Evolutionary conservation across 2,329 filamentous ascomycete species (phyloP).

Genomic region (Blastomyces silverae): DNA sequence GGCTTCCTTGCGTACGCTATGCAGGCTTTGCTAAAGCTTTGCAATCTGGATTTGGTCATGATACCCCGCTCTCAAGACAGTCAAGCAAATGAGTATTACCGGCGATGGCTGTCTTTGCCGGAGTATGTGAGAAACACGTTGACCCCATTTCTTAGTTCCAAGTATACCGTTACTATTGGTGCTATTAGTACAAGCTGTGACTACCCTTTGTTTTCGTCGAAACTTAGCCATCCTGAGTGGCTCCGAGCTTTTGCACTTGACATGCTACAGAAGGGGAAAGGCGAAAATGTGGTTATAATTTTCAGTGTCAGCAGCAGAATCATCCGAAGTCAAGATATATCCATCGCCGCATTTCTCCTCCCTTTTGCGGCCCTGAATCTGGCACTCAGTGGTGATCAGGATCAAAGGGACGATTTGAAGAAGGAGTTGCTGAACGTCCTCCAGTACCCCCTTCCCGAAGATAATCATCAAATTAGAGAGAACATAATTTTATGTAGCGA

Average conservation of each 20-base stretch:
- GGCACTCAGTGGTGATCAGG: conserved; percentile 62
- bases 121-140: conserved; percentile 71
- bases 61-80: conserved; percentile 46
- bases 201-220: conserved; percentile 72
- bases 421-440: conserved; percentile 69
- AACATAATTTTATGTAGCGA: conserved; percentile 81
- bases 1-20: conserved; percentile 91
- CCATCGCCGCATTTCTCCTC: conserved; percentile 78
- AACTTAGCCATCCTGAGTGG: conserved; percentile 71
- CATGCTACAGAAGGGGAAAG: conserved; percentile 70
- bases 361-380: conserved; percentile 82
- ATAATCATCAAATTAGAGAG: conserved; percentile 57
- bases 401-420: conserved; percentile 59
- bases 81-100: conserved; percentile 56
- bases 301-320: conserved; percentile 77
- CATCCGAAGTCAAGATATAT: conserved; percentile 76
- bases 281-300: conserved; percentile 64
- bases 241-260: conserved; percentile 73
- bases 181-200: conserved; percentile 47
- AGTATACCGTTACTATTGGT: conserved; percentile 65
- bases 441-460: conserved; percentile 51
- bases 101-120: conserved; percentile 71
- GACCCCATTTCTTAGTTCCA: conserved; percentile 80
- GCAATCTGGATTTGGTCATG: conserved; percentile 59
- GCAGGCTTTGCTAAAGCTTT: conserved; percentile 78